phyloP scores from a whole-genome alignment of 306 rosid species.

The Malus asiatica region DNA sequence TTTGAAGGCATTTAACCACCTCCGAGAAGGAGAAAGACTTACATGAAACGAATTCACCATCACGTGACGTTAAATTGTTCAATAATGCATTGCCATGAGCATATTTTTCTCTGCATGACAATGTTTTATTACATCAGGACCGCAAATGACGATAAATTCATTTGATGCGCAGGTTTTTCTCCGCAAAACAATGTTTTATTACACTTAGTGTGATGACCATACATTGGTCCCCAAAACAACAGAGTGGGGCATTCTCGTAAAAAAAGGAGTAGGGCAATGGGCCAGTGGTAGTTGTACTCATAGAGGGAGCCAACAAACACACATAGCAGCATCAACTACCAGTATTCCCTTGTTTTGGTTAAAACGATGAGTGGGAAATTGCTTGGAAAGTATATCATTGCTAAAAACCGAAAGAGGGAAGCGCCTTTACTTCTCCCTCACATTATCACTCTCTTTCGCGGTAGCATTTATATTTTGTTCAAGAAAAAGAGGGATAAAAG shows the following conservation, averaged over 20 bases:
- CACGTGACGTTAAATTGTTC: too few relatives aligned
- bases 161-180: too few relatives aligned
- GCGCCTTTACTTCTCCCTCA: neutral
- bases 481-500: neutral
- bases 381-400: conserved; percentile 12
- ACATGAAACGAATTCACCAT: too few relatives aligned
- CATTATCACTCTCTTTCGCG: neutral
- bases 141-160: too few relatives aligned
- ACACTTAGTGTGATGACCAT: too few relatives aligned
- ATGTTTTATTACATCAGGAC: too few relatives aligned
- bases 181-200: too few relatives aligned
- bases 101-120: too few relatives aligned
- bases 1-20: too few relatives aligned
- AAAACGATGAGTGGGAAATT: conserved; percentile 13
- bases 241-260: neutral
- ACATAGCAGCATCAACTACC: neutral
- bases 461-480: neutral
- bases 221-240: neutral
- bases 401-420: neutral
- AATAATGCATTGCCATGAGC: too few relatives aligned
- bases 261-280: neutral
- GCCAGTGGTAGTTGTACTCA: neutral
- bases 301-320: neutral
- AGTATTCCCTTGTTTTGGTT: conserved; percentile 1
- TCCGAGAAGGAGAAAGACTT: too few relatives aligned